A percentile compares a stretch with the other conserved stretches of the same genome.
These are phyloP conservation scores for Phaeosphaeriaceae sp. DNA, from an alignment of 2,329 filamentous ascomycete genomes.

Conservation along the genomic window DNA sequence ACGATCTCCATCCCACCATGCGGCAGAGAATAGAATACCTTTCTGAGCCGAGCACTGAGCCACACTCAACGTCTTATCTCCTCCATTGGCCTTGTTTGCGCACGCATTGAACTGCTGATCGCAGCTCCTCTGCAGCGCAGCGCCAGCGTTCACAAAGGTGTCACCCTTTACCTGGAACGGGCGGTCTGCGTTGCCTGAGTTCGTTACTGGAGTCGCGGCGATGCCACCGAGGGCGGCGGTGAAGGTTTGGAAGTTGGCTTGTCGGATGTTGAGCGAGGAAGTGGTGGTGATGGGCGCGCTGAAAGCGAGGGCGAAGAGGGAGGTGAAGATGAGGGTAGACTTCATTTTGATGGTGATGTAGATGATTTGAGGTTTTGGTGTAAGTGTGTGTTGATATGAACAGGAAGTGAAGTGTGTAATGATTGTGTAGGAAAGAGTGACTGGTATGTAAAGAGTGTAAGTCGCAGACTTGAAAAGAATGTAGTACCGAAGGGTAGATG, in stretches of 20 bases:
- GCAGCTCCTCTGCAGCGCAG: constrained; percentile 67
- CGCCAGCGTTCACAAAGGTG: constrained; percentile 61
- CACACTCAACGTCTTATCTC: constrained; percentile 25
- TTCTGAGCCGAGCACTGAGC: constrained; percentile 25
- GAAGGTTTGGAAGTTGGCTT: constrained; percentile 34
- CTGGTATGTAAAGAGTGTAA: constrained; percentile 41
- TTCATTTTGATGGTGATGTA: constrained; percentile 28
- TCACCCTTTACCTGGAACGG: constrained; percentile 40
- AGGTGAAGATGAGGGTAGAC: constrained; percentile 21
- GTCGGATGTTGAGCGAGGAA: constrained; percentile 23
- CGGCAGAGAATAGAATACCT: constrained; percentile 17
- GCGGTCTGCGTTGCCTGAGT: constrained; percentile 59
- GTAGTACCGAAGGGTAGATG: constrained; percentile 1
- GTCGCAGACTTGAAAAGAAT: constrained; percentile 8
- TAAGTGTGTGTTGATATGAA: background rate
- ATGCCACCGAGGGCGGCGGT: constrained; percentile 32
- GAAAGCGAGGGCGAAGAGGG: constrained; percentile 24
- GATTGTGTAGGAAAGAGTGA: constrained; percentile 30
- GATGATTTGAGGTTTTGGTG: background rate
- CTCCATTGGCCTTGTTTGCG: constrained; percentile 61
- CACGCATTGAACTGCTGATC: constrained; percentile 70
- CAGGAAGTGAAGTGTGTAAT: constrained; percentile 3
- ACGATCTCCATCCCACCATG: background rate
- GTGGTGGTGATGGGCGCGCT: constrained; percentile 16
- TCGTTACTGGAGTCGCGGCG: constrained; percentile 27